These are phyloP conservation scores for Solanum medicagineum DNA, from an alignment of 257 asterid species.

Conservation along the genomic window DNA sequence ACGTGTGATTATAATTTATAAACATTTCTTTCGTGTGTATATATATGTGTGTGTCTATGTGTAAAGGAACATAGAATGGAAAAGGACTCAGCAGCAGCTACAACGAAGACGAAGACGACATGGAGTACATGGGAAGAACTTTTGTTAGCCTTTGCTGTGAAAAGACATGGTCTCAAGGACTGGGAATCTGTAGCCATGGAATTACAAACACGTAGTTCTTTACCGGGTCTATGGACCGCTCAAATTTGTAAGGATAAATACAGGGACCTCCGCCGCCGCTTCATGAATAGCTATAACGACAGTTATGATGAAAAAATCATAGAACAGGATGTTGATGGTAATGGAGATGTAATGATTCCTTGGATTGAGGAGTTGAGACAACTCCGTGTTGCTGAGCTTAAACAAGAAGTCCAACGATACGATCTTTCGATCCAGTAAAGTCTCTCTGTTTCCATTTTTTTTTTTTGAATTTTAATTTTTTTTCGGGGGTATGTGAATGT, in stretches of 20 bases:
- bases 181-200: constrained; percentile 36
- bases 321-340: neutral
- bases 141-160: constrained; percentile 27
- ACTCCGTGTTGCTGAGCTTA: constrained; percentile 27
- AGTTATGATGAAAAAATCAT: neutral
- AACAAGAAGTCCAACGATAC: constrained; percentile 22
- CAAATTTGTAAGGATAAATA: constrained; percentile 19
- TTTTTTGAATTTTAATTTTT: neutral
- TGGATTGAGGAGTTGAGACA: constrained; percentile 27
- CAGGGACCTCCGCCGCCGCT: constrained; percentile 20
- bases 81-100: neutral
- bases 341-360: constrained; percentile 2
- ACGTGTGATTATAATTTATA: neutral
- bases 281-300: neutral
- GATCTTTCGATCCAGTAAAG: constrained; percentile 31
- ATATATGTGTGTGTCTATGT: neutral
- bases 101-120: neutral
- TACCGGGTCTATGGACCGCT: constrained; percentile 7
- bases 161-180: constrained; percentile 28
- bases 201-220: constrained; percentile 15
- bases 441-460: neutral
- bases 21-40: neutral
- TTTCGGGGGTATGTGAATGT: neutral
- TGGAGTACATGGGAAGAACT: constrained; percentile 43
- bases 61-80: neutral